These are phyloP conservation scores for Fusarium ramigenum DNA, from an alignment of 2,329 filamentous ascomycete species.

Conservation along the genomic window DNA sequence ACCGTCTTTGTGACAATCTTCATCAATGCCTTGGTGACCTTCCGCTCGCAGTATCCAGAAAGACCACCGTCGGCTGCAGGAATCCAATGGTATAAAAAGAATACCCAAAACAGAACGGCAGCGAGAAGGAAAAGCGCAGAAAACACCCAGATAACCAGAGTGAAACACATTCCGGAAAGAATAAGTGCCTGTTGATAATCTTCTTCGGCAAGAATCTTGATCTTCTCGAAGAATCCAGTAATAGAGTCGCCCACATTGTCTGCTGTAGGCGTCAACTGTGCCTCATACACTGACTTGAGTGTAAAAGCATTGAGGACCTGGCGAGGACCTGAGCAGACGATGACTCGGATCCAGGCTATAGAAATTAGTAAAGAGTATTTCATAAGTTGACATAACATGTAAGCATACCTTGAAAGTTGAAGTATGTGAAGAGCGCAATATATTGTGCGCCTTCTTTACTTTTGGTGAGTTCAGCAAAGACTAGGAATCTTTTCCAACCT, in stretches of 20 bases:
- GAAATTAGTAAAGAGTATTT: slow-evolving; percentile 19
- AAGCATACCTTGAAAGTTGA: slow-evolving; percentile 71
- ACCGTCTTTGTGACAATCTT: slow-evolving; percentile 88
- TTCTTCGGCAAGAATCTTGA: slow-evolving; percentile 75
- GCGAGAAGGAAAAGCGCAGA: slow-evolving; percentile 79
- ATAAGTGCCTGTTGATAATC: slow-evolving; percentile 84
- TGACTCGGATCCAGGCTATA: slow-evolving; percentile 83
- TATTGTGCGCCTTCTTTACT: slow-evolving; percentile 92
- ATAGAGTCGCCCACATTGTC: slow-evolving; percentile 69
- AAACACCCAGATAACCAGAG: slow-evolving; percentile 87
- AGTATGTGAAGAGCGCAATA: slow-evolving; percentile 90
- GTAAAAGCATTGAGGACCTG: slow-evolving; percentile 92
- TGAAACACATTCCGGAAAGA: slow-evolving; percentile 91
- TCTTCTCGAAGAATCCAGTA: slow-evolving; percentile 83
- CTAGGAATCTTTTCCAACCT: slow-evolving; percentile 90
- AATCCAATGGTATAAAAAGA: slow-evolving; percentile 94
- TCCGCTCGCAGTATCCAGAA: slow-evolving; percentile 86
- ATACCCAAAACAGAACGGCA: slow-evolving; percentile 80
- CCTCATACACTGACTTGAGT: slow-evolving; percentile 82
- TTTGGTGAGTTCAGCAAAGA: slow-evolving; percentile 90
- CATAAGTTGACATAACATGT: too few species aligned
- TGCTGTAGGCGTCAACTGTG: slow-evolving; percentile 70
- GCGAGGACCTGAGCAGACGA: slow-evolving; percentile 91
- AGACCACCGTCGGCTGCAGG: slow-evolving; percentile 82
- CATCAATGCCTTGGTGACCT: slow-evolving; percentile 86